A percentile compares a stretch with the other conserved stretches of the same genome.
Conservation (phyloP, 768 basidiomycete genomes). For the Obba rivulosa region DNA sequence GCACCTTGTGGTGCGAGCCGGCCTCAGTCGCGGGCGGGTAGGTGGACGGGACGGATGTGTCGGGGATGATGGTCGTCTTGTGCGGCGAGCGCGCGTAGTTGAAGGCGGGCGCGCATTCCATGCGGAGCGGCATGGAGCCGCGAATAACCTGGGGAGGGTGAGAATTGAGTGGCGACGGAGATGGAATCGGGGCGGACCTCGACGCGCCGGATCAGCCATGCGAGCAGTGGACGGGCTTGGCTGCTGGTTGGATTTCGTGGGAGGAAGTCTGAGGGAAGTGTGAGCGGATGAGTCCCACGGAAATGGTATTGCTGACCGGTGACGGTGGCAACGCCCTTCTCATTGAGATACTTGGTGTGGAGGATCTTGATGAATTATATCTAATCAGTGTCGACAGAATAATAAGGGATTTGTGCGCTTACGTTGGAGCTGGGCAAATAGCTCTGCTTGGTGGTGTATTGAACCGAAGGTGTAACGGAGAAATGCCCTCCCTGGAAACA, state of each 20-base stretch:
- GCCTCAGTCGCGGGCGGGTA: constrained; percentile 10
- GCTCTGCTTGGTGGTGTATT: constrained; percentile 74
- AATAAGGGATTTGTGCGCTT: constrained; percentile 13
- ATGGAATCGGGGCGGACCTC: constrained; percentile 39
- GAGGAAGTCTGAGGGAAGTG: constrained; percentile 55
- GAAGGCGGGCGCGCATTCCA: constrained; percentile 96
- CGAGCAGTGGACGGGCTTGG: constrained; percentile 57
- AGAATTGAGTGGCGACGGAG: not conserved
- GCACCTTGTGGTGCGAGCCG: constrained; percentile 45
- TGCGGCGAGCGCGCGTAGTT: constrained; percentile 84
- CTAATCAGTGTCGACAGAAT: not conserved
- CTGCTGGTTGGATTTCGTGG: constrained; percentile 51
- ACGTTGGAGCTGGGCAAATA: constrained; percentile 83
- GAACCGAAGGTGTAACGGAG: constrained; percentile 69
- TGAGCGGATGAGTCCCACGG: constrained; percentile 2
- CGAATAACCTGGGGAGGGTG: constrained; percentile 58
- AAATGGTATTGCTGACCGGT: constrained; percentile 48
- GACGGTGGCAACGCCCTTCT: constrained; percentile 79
- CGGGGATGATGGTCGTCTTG: constrained; percentile 49
- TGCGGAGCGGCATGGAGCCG: constrained; percentile 68
- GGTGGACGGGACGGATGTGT: constrained; percentile 34
- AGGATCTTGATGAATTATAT: constrained; percentile 49
- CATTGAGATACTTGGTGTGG: constrained; percentile 82
- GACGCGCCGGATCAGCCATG: constrained; percentile 81
- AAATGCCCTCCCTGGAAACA: constrained; percentile 75